Evolutionary conservation across 208 protist species (phyloP), one percentile per base, ranked within the genome.

Genomic region (Endotrypanum monterogeii): DNA sequence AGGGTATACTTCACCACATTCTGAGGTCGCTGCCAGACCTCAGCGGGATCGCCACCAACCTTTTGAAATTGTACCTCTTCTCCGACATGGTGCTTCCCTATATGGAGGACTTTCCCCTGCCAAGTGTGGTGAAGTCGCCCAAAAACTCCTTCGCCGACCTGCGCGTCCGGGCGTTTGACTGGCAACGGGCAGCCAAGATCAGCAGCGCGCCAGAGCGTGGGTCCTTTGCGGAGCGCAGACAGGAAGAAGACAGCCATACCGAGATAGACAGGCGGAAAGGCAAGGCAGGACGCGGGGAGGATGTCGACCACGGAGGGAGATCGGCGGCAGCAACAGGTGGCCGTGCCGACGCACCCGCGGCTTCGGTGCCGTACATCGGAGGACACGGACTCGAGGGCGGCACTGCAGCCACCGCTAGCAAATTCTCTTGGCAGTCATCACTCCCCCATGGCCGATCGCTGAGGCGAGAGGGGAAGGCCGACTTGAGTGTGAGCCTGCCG

Each of bases 71-170:
- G 0, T 91, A 94, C 67, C 57, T 94, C 54, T 87, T 94, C 57
- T 69, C 66, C 12, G 88, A 95, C 46, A 93, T 97, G 85, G 77
- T 90, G n/a, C 73, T 97, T 5, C 93, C 93, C 0, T 83, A 83
- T 63, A 83, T 97, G 83, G 93, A 97, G 37, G 93, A 97, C 80
- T 97, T 94, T 67, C 85, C 93, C 46, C 80, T 95, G 28, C 93
- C 93, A 5, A 92, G 71, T 71, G 69, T 94, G 2, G 79, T 86
- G 16, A 88, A 88, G 63, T 89, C 89, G 14, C 89, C 89, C 2
- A 82, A 74, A 52, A 41, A 39, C 18, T 78, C 81, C 3, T 71
- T 82, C 35, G 41, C 35, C 16, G 67, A 73, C 30, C 32, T 78
- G 32, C 92, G 90, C 32, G 46, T 65, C 41, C 86, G 83, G 56